Evolutionary conservation across 1,284 basidiomycete species (phyloP), one percentile per base, ranked within the genome.

Genomic region (Malassezia psittaci): DNA sequence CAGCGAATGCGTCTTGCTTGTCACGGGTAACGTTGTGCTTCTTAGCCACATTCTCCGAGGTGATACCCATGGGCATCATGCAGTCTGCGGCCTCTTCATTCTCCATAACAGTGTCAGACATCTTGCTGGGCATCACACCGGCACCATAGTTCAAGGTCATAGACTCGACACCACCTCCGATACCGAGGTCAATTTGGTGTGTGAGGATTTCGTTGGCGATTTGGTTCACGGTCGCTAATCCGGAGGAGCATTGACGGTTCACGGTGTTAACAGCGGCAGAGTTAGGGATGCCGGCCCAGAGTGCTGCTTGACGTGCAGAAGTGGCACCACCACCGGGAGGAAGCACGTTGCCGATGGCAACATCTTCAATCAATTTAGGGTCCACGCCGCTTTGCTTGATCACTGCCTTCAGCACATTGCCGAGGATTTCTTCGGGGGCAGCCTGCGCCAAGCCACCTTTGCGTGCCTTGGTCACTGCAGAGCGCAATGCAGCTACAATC

Each of bases 61-160:
- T 93, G 78, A 90, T 85, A 62, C 91, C 90, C 90, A 96, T 96
- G 52, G 93, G 93, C 62, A 93, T 81, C 18, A 93, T 80, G 77
- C 91, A 96, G 80, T 98, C 90, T 58, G 85, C 83, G 2, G 94
- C 83, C 70, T 90, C 85, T 66, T 85, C 80, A 77, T 82, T 83
- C 60, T 82, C 77, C 64, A 91, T 81, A 48, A 96, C 83, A 41
- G 81, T 81, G 34, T 93, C 86, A 10, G 89, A 90, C 78, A 83
- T 85, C 66, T 83, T 82, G 55, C 83, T 79, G 49, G 83, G 86
- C 76, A 82, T 81, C 34, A 83, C 83, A 65, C 79, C 80, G 24
- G 86, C 80, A 41, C 86, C 87, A 58, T 70, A 72, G 67, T 70
- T 67, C 52, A 66, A 61, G 0, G 90, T 90, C 93, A 98, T 98